These are phyloP conservation scores for Yamadazyma sp. DNA, from an alignment of 1,139 yeast genomes.

Conservation along the genomic window DNA sequence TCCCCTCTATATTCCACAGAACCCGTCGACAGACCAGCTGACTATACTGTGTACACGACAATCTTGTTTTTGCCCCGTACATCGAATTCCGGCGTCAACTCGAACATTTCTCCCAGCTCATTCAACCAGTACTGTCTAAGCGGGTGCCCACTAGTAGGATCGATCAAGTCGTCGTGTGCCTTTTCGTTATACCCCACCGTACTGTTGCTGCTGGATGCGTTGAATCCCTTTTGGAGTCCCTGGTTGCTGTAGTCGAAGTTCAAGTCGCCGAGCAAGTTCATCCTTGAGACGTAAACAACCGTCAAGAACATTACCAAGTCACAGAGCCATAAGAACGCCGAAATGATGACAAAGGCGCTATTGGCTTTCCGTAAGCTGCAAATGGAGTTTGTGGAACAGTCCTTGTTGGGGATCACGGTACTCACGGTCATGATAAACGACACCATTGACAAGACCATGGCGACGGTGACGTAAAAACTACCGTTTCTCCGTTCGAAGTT, in stretches of 20 bases:
- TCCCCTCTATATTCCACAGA: too few relatives aligned
- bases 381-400: slow-evolving; percentile 21
- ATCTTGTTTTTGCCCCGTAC: slow-evolving; percentile 30
- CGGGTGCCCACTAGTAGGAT: slow-evolving; percentile 19
- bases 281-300: slow-evolving; percentile 40
- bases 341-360: slow-evolving; percentile 38
- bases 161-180: slow-evolving; percentile 11
- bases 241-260: slow-evolving; percentile 34
- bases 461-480: slow-evolving; percentile 40
- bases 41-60: slow-evolving; percentile 32
- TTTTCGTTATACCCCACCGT: slow-evolving; percentile 9
- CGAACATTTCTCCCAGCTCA: slow-evolving; percentile 38
- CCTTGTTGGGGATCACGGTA: slow-evolving; percentile 23
- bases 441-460: slow-evolving; percentile 33
- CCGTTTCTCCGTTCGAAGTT: slow-evolving; percentile 46
- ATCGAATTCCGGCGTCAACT: slow-evolving; percentile 27
- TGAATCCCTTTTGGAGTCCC: slow-evolving; percentile 19
- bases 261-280: slow-evolving; percentile 36
- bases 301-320: slow-evolving; percentile 42
- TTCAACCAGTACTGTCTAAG: slow-evolving; percentile 31
- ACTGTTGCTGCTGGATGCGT: slow-evolving; percentile 14
- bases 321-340: slow-evolving; percentile 42
- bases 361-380: slow-evolving; percentile 39
- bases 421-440: slow-evolving; percentile 34
- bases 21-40: too few relatives aligned